Percentiles rank a stretch among this genome's conserved stretches.
These are phyloP conservation scores for Breviolum minutum DNA, from an alignment of 73 alveolate species.

Conservation along the genomic window DNA sequence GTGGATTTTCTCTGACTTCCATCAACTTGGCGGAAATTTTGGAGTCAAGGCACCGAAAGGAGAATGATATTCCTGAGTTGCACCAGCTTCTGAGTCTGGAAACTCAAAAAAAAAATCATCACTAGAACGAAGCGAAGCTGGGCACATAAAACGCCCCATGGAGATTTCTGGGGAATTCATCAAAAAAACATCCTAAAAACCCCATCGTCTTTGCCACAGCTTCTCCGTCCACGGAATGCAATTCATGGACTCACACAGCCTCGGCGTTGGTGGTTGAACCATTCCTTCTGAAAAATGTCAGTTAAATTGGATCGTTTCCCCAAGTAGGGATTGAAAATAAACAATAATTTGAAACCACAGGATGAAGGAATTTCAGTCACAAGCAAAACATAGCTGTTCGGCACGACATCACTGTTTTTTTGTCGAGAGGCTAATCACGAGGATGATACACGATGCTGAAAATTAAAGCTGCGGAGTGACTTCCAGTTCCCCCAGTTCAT, in stretches of 20 bases:
- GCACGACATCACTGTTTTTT: background rate
- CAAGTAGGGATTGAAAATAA: too few species aligned
- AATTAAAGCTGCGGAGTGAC: conserved; percentile 3
- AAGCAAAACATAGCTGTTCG: too few species aligned
- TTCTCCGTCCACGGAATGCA: conserved; percentile 92
- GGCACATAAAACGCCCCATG: background rate
- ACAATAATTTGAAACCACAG: too few species aligned
- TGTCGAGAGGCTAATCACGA: background rate
- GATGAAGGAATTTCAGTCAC: too few species aligned
- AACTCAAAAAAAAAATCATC: background rate
- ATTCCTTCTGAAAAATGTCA: too few species aligned
- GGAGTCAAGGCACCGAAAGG: conserved; percentile 37
- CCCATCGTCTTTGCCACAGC: background rate
- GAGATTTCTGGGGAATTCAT: background rate
- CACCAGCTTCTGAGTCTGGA: background rate
- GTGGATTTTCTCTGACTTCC: too few species aligned
- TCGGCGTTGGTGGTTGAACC: too few species aligned
- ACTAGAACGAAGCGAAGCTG: background rate
- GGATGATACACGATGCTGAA: background rate
- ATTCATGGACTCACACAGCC: background rate
- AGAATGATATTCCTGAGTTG: conserved; percentile 65
- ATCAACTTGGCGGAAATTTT: background rate
- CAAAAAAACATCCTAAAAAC: too few species aligned
- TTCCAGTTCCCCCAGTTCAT: too few species aligned
- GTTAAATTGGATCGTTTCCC: too few species aligned